Conservation (phyloP, 495 filamentous ascomycete genomes). For the Bathelium albidoporum region DNA sequence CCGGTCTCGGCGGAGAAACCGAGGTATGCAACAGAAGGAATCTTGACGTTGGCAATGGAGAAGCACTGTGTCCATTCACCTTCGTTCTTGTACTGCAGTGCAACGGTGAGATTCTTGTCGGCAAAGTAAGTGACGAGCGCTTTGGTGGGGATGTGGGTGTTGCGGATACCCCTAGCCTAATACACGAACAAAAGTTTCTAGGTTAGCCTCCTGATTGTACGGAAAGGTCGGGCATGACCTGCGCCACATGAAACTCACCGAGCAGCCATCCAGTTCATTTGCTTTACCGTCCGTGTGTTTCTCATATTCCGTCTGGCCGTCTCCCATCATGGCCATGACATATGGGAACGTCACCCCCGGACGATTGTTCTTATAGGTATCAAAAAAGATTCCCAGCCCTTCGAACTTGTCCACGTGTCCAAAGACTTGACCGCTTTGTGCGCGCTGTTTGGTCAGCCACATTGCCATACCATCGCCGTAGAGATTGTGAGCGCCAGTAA, state of each 20-base stretch:
- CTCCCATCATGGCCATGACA: slow-evolving; percentile 96
- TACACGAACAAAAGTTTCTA: neutral
- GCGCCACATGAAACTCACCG: no score
- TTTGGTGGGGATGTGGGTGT: slow-evolving; percentile 68
- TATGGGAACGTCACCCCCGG: slow-evolving; percentile 94
- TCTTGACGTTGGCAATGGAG: slow-evolving; percentile 53
- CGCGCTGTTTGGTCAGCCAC: slow-evolving; percentile 95
- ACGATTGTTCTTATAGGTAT: slow-evolving; percentile 99
- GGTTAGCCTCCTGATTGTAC: no score
- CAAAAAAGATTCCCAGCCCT: slow-evolving; percentile 92
- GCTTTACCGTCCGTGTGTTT: slow-evolving; percentile 91
- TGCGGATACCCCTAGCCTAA: slow-evolving; percentile 79
- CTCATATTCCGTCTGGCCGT: slow-evolving; percentile 82
- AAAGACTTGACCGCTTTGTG: slow-evolving; percentile 72
- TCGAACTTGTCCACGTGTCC: slow-evolving; percentile 83
- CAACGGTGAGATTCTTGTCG: slow-evolving; percentile 82
- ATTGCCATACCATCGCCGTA: slow-evolving; percentile 97
- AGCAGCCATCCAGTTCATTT: slow-evolving; percentile 89
- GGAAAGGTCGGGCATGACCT: no score
- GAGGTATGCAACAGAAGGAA: slow-evolving; percentile 86
- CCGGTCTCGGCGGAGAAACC: slow-evolving; percentile 95
- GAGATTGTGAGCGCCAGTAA: slow-evolving; percentile 70
- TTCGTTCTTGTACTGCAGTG: slow-evolving; percentile 85
- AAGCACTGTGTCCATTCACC: slow-evolving; percentile 88
- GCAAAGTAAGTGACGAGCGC: slow-evolving; percentile 90